These are phyloP conservation scores for Eurotiales sp. DNA, from an alignment of 2,329 filamentous ascomycete species.

Conservation along the genomic window DNA sequence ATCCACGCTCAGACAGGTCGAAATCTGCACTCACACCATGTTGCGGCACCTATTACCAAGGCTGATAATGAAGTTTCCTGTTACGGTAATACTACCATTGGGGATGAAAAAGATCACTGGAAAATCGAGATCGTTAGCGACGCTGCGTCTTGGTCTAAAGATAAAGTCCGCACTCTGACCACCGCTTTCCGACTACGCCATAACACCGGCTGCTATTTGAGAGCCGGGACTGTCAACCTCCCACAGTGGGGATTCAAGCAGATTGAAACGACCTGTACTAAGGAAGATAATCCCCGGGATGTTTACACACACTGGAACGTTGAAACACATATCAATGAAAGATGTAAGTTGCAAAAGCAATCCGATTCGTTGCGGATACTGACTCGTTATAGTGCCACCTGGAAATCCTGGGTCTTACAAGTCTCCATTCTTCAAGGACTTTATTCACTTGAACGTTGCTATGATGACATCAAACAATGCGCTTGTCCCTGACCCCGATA, in stretches of 20 bases:
- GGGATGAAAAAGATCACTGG: constrained; percentile 98
- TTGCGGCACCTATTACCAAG: constrained; percentile 85
- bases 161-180: constrained; percentile 82
- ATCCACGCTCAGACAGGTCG: constrained; percentile 94
- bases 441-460: constrained; percentile 94
- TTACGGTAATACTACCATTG: constrained; percentile 92
- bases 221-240: constrained; percentile 91
- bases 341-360: constrained; percentile 66
- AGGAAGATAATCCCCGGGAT: constrained; percentile 87
- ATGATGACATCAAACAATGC: constrained; percentile 99
- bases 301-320: constrained; percentile 99
- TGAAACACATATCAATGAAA: constrained; percentile 90
- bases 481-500: constrained; percentile 93
- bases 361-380: neutral
- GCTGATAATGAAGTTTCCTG: constrained; percentile 87
- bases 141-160: constrained; percentile 79
- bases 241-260: constrained; percentile 99
- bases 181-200: constrained; percentile 89
- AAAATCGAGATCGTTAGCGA: constrained; percentile 86
- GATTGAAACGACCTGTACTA: constrained; percentile 93
- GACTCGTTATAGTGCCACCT: constrained; percentile 59
- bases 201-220: constrained; percentile 83
- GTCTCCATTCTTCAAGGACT: constrained; percentile 96
- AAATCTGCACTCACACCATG: constrained; percentile 91
- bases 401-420: constrained; percentile 89